These are phyloP conservation scores for Alternaria sp. DNA, from an alignment of 2,329 filamentous ascomycete genomes.

Conservation along the genomic window DNA sequence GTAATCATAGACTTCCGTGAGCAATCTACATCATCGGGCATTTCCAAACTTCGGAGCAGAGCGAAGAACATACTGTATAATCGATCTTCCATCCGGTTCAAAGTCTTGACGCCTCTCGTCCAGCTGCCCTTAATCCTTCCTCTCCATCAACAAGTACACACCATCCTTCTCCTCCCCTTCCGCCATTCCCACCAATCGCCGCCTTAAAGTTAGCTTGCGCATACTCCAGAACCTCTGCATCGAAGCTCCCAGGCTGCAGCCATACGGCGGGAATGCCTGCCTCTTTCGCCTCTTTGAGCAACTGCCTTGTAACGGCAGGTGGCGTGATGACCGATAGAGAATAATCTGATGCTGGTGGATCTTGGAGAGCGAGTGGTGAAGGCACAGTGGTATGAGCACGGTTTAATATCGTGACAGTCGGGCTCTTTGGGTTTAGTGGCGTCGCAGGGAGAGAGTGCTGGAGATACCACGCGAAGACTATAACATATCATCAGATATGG, in stretches of 20 bases:
- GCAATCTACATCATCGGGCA: background rate
- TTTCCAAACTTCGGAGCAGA: background rate
- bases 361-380: constrained; percentile 69
- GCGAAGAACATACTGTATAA: background rate
- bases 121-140: constrained; percentile 45
- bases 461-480: constrained; percentile 94
- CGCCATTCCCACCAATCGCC: constrained; percentile 64
- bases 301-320: constrained; percentile 75
- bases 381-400: constrained; percentile 70
- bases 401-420: constrained; percentile 69
- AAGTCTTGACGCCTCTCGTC: constrained; percentile 46
- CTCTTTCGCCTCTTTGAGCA: constrained; percentile 78
- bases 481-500: background rate
- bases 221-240: constrained; percentile 75
- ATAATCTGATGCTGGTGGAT: constrained; percentile 63
- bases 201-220: constrained; percentile 74
- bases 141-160: constrained; percentile 54
- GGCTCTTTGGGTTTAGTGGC: constrained; percentile 79
- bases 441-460: constrained; percentile 76
- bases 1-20: background rate
- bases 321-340: constrained; percentile 88
- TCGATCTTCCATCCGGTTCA: constrained; percentile 15
- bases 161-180: constrained; percentile 49
- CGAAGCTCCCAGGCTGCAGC: constrained; percentile 88
- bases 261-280: constrained; percentile 69